These are phyloP conservation scores for Fragilaria crotonensis DNA, from an alignment of 108 stramenopile genomes.

Conservation along the genomic window DNA sequence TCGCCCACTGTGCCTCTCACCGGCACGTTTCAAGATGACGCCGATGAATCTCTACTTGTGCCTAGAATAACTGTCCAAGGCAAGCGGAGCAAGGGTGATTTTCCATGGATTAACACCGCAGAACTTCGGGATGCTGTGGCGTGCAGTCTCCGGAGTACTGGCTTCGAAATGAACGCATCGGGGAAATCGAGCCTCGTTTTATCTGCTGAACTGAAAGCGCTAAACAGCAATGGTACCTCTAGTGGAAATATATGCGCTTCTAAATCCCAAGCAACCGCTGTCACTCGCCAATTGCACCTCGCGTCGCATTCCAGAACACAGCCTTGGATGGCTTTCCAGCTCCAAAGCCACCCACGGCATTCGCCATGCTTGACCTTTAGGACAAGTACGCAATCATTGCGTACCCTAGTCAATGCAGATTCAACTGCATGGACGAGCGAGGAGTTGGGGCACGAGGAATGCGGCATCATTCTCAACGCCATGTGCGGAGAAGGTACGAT, in stretches of 20 bases:
- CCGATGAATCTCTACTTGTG: too few relatives aligned
- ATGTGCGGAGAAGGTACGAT: constrained; percentile 49
- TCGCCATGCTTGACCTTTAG: constrained; percentile 13
- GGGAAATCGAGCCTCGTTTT: background rate
- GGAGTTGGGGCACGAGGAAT: background rate
- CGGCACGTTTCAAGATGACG: background rate
- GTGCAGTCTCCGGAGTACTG: constrained; percentile 5
- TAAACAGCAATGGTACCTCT: background rate
- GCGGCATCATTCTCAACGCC: constrained; percentile 16
- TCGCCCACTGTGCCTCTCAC: background rate
- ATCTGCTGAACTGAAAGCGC: constrained; percentile 2
- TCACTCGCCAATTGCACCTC: constrained; percentile 26
- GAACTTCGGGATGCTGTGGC: constrained; percentile 15
- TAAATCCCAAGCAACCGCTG: constrained; percentile 32
- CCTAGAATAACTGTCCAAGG: constrained; percentile 5
- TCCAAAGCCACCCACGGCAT: constrained; percentile 23
- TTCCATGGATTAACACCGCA: constrained; percentile 21
- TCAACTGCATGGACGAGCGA: background rate
- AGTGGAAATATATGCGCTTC: constrained; percentile 25
- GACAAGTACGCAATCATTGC: background rate
- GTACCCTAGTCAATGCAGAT: background rate
- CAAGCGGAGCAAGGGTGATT: constrained; percentile 26
- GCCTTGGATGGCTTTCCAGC: constrained; percentile 43
- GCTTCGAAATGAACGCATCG: background rate
- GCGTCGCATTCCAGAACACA: constrained; percentile 19